Evolutionary conservation across 116 monocot genomes (phyloP), one percentile per base, ranked within the genome.

Genomic region (Phalaenopsis hybrid): DNA sequence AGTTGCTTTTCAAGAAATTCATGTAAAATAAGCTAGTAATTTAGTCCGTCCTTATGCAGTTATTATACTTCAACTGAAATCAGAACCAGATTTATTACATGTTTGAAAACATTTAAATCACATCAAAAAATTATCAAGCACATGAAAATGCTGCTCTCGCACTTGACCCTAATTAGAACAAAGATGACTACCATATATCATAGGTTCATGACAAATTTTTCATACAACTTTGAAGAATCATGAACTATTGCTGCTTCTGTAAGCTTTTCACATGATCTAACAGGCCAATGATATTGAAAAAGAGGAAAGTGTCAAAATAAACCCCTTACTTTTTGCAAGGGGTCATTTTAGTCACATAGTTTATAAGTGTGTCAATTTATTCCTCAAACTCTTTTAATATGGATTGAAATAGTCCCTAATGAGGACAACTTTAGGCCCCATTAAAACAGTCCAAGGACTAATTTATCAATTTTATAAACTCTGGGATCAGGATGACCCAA

Each of bases 81-180:
- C 5, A 18, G 59, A 16, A 59, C 16, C 17, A 5, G 18, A 18
- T 18, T 59, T 59, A 20, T 59, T 59, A 4, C 6, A 15, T 59
- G 16, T 15, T 18, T 12, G 3, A 59, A 20, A 59, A 18, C 59
- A 20, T 59, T 17, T 59, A n/a, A n/a, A 17, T n/a, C 59, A 59
- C 20, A 59, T 59, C 59, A 59, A 70, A 33, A 70, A 70, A 70
- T 31, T 31, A 70, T 70, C 70, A 70, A 33, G 33, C 25, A 70
- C 70, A 70, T 33, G 33, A 70, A 70, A n/a, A 18, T 3, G 59
- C n/a, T 5, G 6, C 59, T 59, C 18, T 5, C 13, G 20, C 11
- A n/a, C 6, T 59, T 7, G 28, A 16, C n/a, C 59, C 16, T 15
- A 59, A 59, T n/a, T 59, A 59, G 59, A 59, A 59, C n/a, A 59